These are phyloP conservation scores for Geoglossum glabrum DNA, from an alignment of 495 filamentous ascomycete genomes.

Conservation along the genomic window DNA sequence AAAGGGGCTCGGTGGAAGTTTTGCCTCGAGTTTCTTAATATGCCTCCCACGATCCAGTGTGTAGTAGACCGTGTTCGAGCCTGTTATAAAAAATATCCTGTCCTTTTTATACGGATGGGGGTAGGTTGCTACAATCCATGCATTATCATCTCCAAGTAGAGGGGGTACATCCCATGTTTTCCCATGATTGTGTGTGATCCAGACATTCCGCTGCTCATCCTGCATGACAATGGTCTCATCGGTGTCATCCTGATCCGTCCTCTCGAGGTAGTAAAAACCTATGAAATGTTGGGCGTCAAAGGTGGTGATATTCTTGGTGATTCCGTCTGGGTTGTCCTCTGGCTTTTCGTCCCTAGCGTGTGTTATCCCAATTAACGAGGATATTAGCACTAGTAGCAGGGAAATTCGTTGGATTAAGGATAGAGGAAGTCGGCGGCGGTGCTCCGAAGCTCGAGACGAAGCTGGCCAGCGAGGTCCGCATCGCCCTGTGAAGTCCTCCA, in stretches of 20 bases:
- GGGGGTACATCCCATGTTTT: slow-evolving; percentile 55
- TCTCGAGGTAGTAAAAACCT: slow-evolving; percentile 69
- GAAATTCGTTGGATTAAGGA: not conserved
- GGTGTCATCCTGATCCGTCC: slow-evolving; percentile 35
- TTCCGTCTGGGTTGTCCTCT: not conserved
- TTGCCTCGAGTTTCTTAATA: slow-evolving; percentile 47
- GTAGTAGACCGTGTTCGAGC: slow-evolving; percentile 45
- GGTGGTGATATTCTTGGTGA: slow-evolving; percentile 29
- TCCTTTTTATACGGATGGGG: slow-evolving; percentile 65
- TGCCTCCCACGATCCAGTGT: slow-evolving; percentile 51
- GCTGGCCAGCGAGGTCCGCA: not conserved
- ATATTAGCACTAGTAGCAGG: not conserved
- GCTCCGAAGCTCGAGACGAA: not conserved
- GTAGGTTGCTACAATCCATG: slow-evolving; percentile 41
- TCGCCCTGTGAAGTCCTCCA: not conserved
- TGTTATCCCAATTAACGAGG: not conserved
- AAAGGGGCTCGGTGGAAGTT: slow-evolving; percentile 25
- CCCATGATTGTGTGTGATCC: slow-evolving; percentile 63
- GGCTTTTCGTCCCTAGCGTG: not conserved
- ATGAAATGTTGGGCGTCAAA: slow-evolving; percentile 37
- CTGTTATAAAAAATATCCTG: slow-evolving; percentile 65
- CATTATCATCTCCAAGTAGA: slow-evolving; percentile 29
- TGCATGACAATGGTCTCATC: slow-evolving; percentile 80
- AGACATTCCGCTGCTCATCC: slow-evolving; percentile 41
- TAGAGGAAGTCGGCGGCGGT: not conserved